phyloP scores from a whole-genome alignment of 192 early-diverging fungal species.

The Entomortierella lignicola region DNA sequence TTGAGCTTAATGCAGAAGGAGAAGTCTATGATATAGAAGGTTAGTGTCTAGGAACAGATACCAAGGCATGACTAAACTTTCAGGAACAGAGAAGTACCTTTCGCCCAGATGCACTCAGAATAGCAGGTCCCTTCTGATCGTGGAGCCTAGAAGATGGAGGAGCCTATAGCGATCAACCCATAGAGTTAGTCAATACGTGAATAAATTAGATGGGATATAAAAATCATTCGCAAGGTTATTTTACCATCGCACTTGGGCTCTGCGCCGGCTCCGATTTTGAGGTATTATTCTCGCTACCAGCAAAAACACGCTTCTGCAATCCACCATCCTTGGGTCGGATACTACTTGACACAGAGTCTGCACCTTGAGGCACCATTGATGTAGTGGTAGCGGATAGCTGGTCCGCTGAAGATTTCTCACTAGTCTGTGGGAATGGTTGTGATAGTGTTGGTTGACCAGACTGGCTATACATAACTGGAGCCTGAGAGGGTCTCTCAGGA shows the following conservation, averaged over 20 bases:
- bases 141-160: conserved; percentile 49
- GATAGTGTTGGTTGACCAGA: conserved; percentile 39
- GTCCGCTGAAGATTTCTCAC: not conserved
- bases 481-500: conserved; percentile 50
- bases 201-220: not conserved
- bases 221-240: not conserved
- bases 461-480: conserved; percentile 51
- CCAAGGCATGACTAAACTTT: not conserved
- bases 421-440: conserved; percentile 29
- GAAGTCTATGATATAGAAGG: conserved; percentile 5
- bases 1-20: not conserved
- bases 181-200: not conserved
- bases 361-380: conserved; percentile 28
- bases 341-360: conserved; percentile 36
- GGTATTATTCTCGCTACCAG: conserved; percentile 16
- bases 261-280: conserved; percentile 1
- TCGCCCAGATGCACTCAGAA: conserved; percentile 25
- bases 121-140: conserved; percentile 44
- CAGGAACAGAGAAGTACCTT: conserved; percentile 15
- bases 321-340: conserved; percentile 32
- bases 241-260: not conserved
- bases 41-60: not conserved
- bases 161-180: conserved; percentile 1
- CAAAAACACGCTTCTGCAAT: conserved; percentile 34
- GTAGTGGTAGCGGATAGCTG: conserved; percentile 1